Evolutionary conservation across 129 eudicot genomes (phyloP), one percentile per base, ranked within the genome.

Genomic region (Silybum marianum): DNA sequence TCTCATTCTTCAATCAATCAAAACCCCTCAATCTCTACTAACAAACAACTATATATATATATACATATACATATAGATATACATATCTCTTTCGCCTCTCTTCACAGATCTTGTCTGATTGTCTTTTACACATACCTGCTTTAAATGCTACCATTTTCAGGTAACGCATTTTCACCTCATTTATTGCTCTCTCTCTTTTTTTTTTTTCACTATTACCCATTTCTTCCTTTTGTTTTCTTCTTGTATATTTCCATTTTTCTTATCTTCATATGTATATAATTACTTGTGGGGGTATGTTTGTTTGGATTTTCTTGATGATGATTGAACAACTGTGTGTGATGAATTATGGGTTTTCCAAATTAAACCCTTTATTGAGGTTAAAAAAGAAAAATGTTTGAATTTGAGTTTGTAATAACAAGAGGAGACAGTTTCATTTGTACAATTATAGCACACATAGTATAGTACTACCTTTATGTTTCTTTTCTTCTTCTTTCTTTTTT

Each of bases 361-460:
- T 38, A 38, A 38, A 38, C 42, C 70, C 12, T 11, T 28, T 78
- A 44, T 73, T 81, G 22, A 46, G 22, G 58, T 11, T 78, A 19
- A n/a, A 58, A 24, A 21, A 72, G 24, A 24, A 32, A 32, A 4
- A 32, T 34, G 18, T 32, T 70, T 70, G 28, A 72, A 39, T 72
- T 72, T 72, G n/a, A 72, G 6, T 21, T 21, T 72, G 76, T 69
- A 69, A 51, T 65, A 62, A 58, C 44, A 42, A 60, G 73, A 74
- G 88, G 86, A 82, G 65, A 72, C 87, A 69, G 82, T 84, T 81
- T 70, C 38, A 16, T 67, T 26, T 60, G 30, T 34, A 62, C 72
- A 28, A 18, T 76, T 19, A 44, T 54, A 30, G 25, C 30, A 28
- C 44, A 58, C 18, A 58, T 28, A 28, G 1, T 28, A 4, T 32